These are phyloP conservation scores for Lithohypha guttulata DNA, from an alignment of 2,329 filamentous ascomycete species.

Conservation along the genomic window DNA sequence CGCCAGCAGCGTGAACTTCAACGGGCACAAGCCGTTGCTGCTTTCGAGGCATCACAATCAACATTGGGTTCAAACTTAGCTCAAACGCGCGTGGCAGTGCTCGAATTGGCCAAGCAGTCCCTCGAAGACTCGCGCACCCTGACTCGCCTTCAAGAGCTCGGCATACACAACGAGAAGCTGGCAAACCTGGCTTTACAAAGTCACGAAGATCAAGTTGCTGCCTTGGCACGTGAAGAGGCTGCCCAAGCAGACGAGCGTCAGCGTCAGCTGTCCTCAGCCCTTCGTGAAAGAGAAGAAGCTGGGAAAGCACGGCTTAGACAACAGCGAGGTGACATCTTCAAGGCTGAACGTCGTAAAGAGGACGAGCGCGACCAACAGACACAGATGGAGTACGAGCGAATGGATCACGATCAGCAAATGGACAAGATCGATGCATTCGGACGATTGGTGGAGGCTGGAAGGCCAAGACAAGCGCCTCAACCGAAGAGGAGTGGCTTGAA, in stretches of 20 bases:
- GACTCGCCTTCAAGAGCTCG: not conserved
- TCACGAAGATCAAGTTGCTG: not conserved
- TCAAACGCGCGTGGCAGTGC: not conserved
- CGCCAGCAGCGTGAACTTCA: not conserved
- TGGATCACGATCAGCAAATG: conserved; percentile 1
- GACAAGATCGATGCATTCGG: conserved; percentile 1
- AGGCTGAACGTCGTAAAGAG: not conserved
- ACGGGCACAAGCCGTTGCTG: not conserved
- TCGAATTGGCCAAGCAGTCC: not conserved
- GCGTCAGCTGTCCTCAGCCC: not conserved
- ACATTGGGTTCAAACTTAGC: not conserved
- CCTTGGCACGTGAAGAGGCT: not conserved
- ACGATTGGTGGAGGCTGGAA: not conserved
- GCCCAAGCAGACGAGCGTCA: not conserved
- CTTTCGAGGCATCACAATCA: not conserved
- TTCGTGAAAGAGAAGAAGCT: not conserved
- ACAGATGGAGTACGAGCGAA: conserved; percentile 1
- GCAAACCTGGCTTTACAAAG: not conserved
- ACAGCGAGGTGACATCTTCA: not conserved
- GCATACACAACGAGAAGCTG: conserved; percentile 1
- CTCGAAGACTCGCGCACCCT: conserved; percentile 1
- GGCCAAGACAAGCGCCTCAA: not conserved
- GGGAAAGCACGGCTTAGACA: not conserved
- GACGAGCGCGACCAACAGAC: not conserved
- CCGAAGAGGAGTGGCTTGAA: not conserved